Percentiles rank a stretch among this genome's conserved stretches.
These are phyloP conservation scores for Entamoeba invadens DNA, from an alignment of 208 protist genomes.

Conservation along the genomic window DNA sequence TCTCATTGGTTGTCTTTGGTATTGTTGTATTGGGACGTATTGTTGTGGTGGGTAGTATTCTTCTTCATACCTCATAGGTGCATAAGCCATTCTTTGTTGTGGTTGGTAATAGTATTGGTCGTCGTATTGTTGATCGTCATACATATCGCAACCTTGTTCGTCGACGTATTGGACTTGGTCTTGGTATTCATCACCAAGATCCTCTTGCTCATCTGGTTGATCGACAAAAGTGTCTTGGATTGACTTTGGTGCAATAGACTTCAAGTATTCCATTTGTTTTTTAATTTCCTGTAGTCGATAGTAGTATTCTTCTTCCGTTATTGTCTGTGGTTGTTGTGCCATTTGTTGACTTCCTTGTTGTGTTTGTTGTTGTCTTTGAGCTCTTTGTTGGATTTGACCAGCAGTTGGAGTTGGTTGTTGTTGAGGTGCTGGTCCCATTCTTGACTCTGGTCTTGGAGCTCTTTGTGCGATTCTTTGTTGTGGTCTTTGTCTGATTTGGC, in stretches of 20 bases:
- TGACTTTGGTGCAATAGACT: no score
- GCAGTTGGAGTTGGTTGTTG: not conserved
- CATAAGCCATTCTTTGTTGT: not conserved
- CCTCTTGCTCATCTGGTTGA: not conserved
- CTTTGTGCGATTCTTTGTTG: not conserved
- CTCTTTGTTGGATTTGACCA: not conserved
- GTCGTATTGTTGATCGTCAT: not conserved
- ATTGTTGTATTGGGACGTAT: no score
- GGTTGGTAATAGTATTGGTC: not conserved
- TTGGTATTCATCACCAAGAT: not conserved
- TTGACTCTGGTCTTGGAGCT: not conserved
- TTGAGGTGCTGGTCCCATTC: not conserved
- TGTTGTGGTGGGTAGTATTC: no score
- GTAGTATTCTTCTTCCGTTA: not conserved
- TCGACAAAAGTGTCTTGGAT: not conserved
- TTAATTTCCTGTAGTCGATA: not conserved
- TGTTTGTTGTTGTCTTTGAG: not conserved
- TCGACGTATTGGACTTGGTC: not conserved
- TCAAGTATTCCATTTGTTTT: not conserved
- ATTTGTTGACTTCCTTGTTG: not conserved
- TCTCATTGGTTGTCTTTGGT: no score
- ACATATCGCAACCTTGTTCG: not conserved
- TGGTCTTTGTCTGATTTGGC: not conserved
- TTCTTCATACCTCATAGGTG: no score
- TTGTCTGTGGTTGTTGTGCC: not conserved